Conservation (phyloP, 73 alveolate species). For the Paramecium biaurelia region DNA sequence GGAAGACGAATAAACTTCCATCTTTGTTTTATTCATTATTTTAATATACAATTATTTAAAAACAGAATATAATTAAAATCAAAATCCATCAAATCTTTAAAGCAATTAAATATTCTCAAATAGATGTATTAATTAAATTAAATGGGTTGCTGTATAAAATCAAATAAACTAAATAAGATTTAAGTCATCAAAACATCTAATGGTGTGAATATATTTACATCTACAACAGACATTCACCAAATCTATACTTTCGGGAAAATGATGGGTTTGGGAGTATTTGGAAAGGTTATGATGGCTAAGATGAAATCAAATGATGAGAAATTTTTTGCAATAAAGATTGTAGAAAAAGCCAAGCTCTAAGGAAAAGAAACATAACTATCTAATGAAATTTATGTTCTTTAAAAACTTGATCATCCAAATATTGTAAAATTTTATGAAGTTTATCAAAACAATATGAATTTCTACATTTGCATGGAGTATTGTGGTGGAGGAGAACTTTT, state of each 20-base stretch:
- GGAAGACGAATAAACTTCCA: background rate
- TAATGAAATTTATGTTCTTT: slow-evolving; percentile 62
- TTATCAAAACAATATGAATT: slow-evolving; percentile 51
- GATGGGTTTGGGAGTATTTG: slow-evolving; percentile 6
- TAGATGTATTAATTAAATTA: background rate
- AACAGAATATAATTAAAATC: background rate
- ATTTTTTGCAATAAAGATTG: slow-evolving; percentile 45
- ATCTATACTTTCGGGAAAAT: slow-evolving; percentile 2
- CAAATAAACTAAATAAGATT: slow-evolving; percentile 1
- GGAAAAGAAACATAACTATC: slow-evolving; percentile 38
- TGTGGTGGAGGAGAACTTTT: slow-evolving; percentile 74
- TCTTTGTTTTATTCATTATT: background rate
- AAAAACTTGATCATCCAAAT: slow-evolving; percentile 73
- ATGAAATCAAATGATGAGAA: slow-evolving; percentile 39
- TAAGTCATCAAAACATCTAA: background rate
- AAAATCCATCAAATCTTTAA: background rate
- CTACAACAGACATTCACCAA: slow-evolving; percentile 19
- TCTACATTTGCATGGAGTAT: slow-evolving; percentile 68
- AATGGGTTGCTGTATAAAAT: slow-evolving; percentile 39
- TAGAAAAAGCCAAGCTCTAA: slow-evolving; percentile 35
- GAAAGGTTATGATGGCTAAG: slow-evolving; percentile 14
- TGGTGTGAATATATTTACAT: background rate
- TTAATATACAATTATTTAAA: background rate
- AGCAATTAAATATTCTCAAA: background rate
- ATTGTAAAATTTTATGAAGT: slow-evolving; percentile 70